phyloP scores from a whole-genome alignment of 805 yeast genomes.

The Kuraishia cidri region DNA sequence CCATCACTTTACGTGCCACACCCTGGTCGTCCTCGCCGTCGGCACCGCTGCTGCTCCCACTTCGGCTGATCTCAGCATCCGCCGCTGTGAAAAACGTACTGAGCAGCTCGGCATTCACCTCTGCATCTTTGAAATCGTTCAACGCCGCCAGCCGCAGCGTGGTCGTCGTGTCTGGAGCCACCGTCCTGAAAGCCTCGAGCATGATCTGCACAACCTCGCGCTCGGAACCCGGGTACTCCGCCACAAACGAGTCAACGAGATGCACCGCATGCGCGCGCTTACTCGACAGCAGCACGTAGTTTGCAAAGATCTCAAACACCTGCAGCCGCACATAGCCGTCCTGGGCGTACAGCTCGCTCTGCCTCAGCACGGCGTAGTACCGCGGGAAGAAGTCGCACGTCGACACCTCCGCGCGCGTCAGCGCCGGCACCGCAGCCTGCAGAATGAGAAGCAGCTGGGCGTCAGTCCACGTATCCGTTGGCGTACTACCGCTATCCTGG shows the following conservation, averaged over 20 bases:
- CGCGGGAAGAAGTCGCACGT: constrained; percentile 19
- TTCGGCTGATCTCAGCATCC: constrained; percentile 5
- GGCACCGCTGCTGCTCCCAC: no score
- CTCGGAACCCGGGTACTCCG: constrained; percentile 11
- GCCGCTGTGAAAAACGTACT: constrained; percentile 6
- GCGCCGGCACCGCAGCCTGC: constrained; percentile 3
- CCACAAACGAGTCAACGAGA: constrained; percentile 16
- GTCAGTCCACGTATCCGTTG: not conserved
- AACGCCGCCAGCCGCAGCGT: constrained; percentile 11
- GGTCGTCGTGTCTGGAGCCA: constrained; percentile 18
- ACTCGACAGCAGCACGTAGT: constrained; percentile 19
- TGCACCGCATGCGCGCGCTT: constrained; percentile 13
- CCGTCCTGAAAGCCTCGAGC: constrained; percentile 18
- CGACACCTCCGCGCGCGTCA: constrained; percentile 3
- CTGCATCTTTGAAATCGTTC: constrained; percentile 3
- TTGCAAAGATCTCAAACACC: constrained; percentile 21
- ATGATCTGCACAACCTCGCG: constrained; percentile 14
- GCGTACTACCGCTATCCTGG: no score
- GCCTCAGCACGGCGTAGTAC: constrained; percentile 19
- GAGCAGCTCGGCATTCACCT: not conserved
- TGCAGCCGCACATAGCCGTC: constrained; percentile 14
- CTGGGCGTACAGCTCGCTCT: constrained; percentile 11
- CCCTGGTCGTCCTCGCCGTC: no score
- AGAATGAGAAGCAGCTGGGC: constrained; percentile 5
- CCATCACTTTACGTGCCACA: not conserved